Conservation (phyloP, 2,329 filamentous ascomycete genomes). For the Penicillium sp. region DNA sequence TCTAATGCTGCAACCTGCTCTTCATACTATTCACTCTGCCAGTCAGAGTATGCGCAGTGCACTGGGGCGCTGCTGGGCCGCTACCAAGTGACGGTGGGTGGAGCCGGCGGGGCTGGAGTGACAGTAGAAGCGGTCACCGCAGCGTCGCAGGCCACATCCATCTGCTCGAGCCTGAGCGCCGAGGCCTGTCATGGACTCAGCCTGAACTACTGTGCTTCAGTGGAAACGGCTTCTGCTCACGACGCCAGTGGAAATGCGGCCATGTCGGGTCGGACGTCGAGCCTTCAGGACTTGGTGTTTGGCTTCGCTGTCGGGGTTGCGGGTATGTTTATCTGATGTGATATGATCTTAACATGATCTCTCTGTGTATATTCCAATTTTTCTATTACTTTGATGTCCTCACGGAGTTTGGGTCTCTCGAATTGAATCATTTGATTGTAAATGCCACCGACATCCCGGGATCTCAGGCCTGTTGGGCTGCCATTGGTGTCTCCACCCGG, state of each 20-base stretch:
- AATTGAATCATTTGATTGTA: background rate
- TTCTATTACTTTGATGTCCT: background rate
- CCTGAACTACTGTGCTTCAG: conserved; percentile 45
- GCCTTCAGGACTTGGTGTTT: conserved; percentile 43
- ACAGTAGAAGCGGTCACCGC: conserved; percentile 48
- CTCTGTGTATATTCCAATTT: background rate
- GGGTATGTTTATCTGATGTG: conserved; percentile 43
- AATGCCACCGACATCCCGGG: background rate
- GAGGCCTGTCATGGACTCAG: conserved; percentile 51
- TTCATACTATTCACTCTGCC: conserved; percentile 54
- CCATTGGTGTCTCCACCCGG: background rate
- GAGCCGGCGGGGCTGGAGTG: conserved; percentile 47
- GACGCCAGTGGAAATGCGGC: conserved; percentile 29
- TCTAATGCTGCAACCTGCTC: conserved; percentile 52
- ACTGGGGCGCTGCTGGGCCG: conserved; percentile 48
- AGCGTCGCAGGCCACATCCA: conserved; percentile 41
- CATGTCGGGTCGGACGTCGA: conserved; percentile 32
- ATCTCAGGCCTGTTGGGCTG: conserved; percentile 6
- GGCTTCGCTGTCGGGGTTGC: conserved; percentile 47
- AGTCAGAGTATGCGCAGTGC: conserved; percentile 47
- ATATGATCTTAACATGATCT: conserved; percentile 7
- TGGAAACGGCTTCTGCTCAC: conserved; percentile 30
- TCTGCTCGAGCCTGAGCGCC: conserved; percentile 48
- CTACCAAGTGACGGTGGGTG: conserved; percentile 53
- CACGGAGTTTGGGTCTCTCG: background rate